Evolutionary conservation across 208 protist species (phyloP), one percentile per base, ranked within the genome.

Genomic region (Naegleria lovaniensis): DNA sequence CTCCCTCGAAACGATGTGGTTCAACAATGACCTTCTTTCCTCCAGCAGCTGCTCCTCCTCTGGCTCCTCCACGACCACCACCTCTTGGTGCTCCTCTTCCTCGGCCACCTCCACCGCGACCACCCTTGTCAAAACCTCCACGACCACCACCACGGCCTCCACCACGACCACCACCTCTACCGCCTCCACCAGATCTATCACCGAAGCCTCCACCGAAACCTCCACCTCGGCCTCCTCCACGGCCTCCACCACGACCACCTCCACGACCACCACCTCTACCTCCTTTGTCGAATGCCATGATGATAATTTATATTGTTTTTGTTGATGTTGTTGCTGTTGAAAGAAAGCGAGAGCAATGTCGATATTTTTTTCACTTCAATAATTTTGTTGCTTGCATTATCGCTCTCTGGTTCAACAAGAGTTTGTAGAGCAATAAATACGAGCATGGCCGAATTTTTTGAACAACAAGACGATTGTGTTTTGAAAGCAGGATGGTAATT

Each of bases 1-100:
- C 97, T 41, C 99, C 99, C 76, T 95, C 95, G 92, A 99, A 97
- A 91, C 98, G 96, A 93, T 99, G 98, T 36, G 97, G 97, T 92
- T 99, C 97, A 36, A 99, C 97, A 55, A 99, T 94, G 22, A 99
- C 97, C 94, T 99, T 99, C 33, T 95, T 93, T 83, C 97, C 98
- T 22, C 95, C 97, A 86, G 95, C 96, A 5, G 36, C 67, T 79
- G 95, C 94, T 51, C 96, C 91, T 25, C 58, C 59, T 22, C 90
- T 67, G 89, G 88, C 90, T 51, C 89, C 43, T 29, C 91, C 51
- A 58, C 93, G 79, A 76, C 94, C 92, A 67, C 93, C 51, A 33
- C 36, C 29, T 48, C 86, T n/a, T 40, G 48, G 33, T 7, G 48
- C 51, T 43, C 86, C 36, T n/a, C 33, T 11, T 39, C n/a, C 86